Conservation (phyloP, 768 basidiomycete genomes). For the Pholiota molesta region DNA sequence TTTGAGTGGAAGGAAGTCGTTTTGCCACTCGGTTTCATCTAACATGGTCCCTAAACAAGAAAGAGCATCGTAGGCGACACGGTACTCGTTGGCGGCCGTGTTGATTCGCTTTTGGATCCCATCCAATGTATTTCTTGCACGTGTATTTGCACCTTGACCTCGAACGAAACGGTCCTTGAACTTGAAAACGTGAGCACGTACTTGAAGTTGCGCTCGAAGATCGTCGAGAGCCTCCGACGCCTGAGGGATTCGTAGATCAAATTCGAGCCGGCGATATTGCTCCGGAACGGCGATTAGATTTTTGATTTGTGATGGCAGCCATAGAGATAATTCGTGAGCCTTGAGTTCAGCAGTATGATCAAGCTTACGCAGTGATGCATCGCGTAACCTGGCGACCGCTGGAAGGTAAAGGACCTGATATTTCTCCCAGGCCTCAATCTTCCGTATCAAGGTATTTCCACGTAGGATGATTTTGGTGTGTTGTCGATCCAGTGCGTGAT, state of each 20-base stretch:
- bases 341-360: neutral
- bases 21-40: neutral
- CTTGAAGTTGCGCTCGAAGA: constrained; percentile 1
- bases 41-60: neutral
- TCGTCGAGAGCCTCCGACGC: neutral
- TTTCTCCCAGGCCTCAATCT: neutral
- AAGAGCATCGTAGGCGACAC: neutral
- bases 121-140: neutral
- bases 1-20: neutral
- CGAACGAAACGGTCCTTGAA: neutral
- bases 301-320: constrained; percentile 4
- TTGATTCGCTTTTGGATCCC: neutral
- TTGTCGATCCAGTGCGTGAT: neutral
- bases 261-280: neutral
- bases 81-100: neutral
- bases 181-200: neutral
- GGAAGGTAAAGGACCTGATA: constrained; percentile 1
- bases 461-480: neutral
- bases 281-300: neutral
- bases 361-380: neutral
- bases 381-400: neutral
- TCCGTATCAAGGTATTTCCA: neutral
- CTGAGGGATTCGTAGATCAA: neutral
- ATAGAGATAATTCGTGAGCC: neutral
- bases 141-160: neutral